Percentiles rank a stretch among this genome's conserved stretches.
Evolutionary conservation across 2,329 filamentous ascomycete genomes (phyloP).

Genomic region (Sporothrix phasma): DNA sequence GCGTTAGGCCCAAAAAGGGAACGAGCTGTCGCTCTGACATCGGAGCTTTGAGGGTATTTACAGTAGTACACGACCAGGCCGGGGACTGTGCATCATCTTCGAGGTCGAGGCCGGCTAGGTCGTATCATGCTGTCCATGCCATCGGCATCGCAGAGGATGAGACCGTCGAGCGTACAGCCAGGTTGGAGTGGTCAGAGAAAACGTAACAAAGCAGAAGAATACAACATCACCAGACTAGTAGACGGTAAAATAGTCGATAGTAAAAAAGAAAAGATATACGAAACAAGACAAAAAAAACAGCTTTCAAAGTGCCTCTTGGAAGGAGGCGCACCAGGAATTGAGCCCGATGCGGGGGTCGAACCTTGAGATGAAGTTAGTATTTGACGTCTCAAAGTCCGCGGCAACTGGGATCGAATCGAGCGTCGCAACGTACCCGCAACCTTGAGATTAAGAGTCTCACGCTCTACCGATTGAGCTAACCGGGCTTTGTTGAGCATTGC

Average conservation of each 20-base stretch:
- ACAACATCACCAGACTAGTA: too few species aligned
- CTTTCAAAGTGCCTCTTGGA: not conserved
- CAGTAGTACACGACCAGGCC: too few species aligned
- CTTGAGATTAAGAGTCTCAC: conserved; percentile 54
- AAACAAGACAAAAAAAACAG: not conserved
- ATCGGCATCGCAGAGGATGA: too few species aligned
- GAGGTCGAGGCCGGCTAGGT: too few species aligned
- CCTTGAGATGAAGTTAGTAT: conserved; percentile 14
- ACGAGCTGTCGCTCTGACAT: not conserved
- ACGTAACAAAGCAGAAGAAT: too few species aligned
- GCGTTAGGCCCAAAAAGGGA: not conserved
- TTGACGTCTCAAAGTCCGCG: too few species aligned
- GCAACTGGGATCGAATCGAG: conserved; percentile 5
- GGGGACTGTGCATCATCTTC: too few species aligned
- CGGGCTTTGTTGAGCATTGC: conserved; percentile 31
- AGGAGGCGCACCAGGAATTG: conserved; percentile 30
- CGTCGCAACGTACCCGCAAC: conserved; percentile 23
- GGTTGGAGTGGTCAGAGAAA: too few species aligned
- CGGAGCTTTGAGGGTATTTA: too few species aligned
- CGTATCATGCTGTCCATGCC: too few species aligned
- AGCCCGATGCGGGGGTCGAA: conserved; percentile 40
- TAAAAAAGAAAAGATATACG: not conserved
- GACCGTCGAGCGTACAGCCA: too few species aligned
- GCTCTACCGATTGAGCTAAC: conserved; percentile 64
- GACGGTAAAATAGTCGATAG: too few species aligned